Evolutionary conservation across 495 filamentous ascomycete genomes (phyloP), one percentile per base, ranked within the genome.

Genomic region (Achaetomiella virescens): DNA sequence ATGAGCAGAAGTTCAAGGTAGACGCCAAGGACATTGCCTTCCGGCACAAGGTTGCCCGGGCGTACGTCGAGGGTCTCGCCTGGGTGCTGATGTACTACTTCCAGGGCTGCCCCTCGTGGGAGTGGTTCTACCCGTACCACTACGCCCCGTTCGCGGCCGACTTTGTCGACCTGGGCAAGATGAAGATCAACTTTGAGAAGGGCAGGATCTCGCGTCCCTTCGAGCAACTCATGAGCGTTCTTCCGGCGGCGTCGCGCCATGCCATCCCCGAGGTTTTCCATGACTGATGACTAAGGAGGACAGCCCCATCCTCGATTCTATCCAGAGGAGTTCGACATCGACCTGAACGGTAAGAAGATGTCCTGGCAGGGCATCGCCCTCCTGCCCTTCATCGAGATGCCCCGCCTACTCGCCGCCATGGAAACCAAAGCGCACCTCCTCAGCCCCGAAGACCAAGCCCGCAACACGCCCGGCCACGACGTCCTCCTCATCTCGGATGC

Each of bases 31-130:
- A 99, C 68, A 72, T 85, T 47, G 89, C 83, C 47, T 97, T 97
- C 72, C 84, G 93, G 52, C 86, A 90, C 70, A 85, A 93, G 68
- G 95, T 99, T 62, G 93, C 85, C n/a, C 81, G 84, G 46, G 81
- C 87, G 15, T 99, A 99, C 69, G 90, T 91, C n/a, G 89, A 96
- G 75, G 93, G 93, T 44, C 81, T 97, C n/a, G 87, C 87, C 33
- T 99, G 95, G 93, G 93, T 97, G n/a, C 74, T 99, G 22, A 76
- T 86, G 17, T 99, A 99, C 66, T 99, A 99, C 70, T 95, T 96
- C 68, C 93, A 99, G 70, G 93, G 95, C 17, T 97, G 93, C 63
- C 90, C 95, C 11, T 95, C 89, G 2, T 97, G 95, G 93, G 92
- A 86, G 48, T 99, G 93, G 93, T 99, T 91, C 66, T 99, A 96